phyloP scores from a whole-genome alignment of 805 yeast species.

The Zygoascus bituminiphila region DNA sequence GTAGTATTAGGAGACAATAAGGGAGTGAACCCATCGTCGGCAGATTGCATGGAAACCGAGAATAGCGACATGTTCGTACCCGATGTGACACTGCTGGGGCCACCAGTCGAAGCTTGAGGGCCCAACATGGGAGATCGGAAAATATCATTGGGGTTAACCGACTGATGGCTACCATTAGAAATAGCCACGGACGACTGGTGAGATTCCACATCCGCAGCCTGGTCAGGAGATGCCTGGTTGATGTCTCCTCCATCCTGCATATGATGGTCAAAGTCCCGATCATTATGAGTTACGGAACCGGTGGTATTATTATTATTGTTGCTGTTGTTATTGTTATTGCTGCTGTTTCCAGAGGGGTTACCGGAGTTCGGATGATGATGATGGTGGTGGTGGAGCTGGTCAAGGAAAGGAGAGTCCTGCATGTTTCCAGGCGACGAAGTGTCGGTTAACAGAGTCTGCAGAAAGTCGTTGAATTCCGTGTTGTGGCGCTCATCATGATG shows the following conservation, averaged over 20 bases:
- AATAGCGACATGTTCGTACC: background rate
- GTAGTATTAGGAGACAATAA: constrained; percentile 69
- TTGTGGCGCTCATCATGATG: background rate
- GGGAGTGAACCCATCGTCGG: constrained; percentile 65
- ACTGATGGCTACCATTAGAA: constrained; percentile 11
- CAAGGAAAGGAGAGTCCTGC: background rate
- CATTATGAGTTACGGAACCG: background rate
- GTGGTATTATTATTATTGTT: background rate
- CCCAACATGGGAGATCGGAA: constrained; percentile 16
- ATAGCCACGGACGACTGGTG: background rate
- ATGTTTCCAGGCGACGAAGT: background rate
- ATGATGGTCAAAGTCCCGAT: background rate
- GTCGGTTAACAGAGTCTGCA: background rate
- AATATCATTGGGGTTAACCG: constrained; percentile 17
- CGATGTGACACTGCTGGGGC: background rate
- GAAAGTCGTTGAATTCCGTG: constrained; percentile 1
- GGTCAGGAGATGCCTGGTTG: background rate
- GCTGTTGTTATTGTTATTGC: background rate
- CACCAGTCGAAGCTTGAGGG: constrained; percentile 2
- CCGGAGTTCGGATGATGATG: background rate
- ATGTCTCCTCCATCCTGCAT: background rate
- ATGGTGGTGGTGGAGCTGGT: background rate
- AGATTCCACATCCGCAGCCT: background rate
- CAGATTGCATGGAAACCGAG: constrained; percentile 2
- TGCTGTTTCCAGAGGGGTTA: background rate